Evolutionary conservation across 768 basidiomycete genomes (phyloP), one percentile per base, ranked within the genome.

Genomic region (Psilocybe subaeruginosa): DNA sequence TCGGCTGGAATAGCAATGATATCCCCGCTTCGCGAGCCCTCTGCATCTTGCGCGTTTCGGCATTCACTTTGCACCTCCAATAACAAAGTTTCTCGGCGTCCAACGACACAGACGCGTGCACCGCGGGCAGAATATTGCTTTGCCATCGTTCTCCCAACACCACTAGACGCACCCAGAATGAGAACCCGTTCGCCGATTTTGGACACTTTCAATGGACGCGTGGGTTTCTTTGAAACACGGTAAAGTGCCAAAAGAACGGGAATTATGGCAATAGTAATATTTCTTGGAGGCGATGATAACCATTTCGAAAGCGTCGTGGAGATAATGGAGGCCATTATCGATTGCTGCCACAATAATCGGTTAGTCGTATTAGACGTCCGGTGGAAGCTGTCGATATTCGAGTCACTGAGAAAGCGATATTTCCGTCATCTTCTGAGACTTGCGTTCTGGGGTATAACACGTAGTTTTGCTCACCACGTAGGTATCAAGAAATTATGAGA

Each of bases 91-190:
- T 75, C 73, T 58, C 91, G 77, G 31, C 94, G 80, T 0, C 90
- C 92, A 6, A 93, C 87, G 14, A 95, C 68, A 68, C 90, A 94
- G 6, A 91, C 82, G 54, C 78, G 78, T 6, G 92, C 92, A 6
- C 93, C 93, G n/a, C 91, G 79, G 56, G 77, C 70, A 4, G 91
- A 87, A 66, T 96, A 96, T 63, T 82, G 76, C 11, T 80, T 76
- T 0, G 93, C 92, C 47, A 96, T 76, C 3, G 82, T 78, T 46
- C 83, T 80, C 1, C 95, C 95, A 27, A 97, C 86, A 0, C 95
- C 95, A 50, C 89, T 89, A 1, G 92, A 90, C 1, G 90, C 93
- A 4, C 95, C 95, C 6, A 97, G 72, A 51, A 97, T 78, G 1
- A 97, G 72, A 5, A 95, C 89, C 0, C 92, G 85, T 70, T 97